phyloP scores from a whole-genome alignment of 192 early-diverging fungal species.

The Coemansia sp. region DNA sequence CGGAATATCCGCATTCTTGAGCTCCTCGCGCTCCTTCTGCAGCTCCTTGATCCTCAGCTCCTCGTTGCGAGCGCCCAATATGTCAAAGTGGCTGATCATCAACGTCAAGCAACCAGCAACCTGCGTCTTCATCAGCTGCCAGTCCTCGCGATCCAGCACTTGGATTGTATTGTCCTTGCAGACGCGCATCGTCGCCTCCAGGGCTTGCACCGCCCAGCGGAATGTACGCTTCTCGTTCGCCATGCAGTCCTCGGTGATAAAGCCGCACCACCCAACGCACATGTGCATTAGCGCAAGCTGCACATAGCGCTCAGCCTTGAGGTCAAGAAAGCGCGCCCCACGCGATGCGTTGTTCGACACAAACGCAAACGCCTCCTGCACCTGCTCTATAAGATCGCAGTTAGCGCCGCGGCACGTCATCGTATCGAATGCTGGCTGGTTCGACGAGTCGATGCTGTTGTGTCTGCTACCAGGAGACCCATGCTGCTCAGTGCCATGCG shows the following conservation, averaged over 20 bases:
- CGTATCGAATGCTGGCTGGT: not conserved
- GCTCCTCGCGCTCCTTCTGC: slow-evolving; percentile 23
- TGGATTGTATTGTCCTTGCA: slow-evolving; percentile 72
- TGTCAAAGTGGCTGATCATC: slow-evolving; percentile 80
- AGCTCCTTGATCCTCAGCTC: slow-evolving; percentile 28
- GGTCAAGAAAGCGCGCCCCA: slow-evolving; percentile 60
- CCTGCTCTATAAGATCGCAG: slow-evolving; percentile 47
- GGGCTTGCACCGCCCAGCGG: slow-evolving; percentile 80
- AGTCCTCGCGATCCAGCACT: slow-evolving; percentile 68
- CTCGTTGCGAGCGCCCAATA: slow-evolving; percentile 62
- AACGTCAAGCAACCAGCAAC: slow-evolving; percentile 79
- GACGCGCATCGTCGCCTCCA: slow-evolving; percentile 80
- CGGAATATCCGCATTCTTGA: too few species aligned
- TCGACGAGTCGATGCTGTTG: slow-evolving; percentile 5
- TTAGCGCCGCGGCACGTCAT: slow-evolving; percentile 23
- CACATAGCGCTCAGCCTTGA: slow-evolving; percentile 58
- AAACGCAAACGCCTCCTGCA: slow-evolving; percentile 52
- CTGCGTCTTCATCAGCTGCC: slow-evolving; percentile 65
- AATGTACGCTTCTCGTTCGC: slow-evolving; percentile 78
- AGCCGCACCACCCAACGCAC: slow-evolving; percentile 85
- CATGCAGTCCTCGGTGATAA: slow-evolving; percentile 80
- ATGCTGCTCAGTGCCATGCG: not conserved
- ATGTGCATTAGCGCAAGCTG: slow-evolving; percentile 69
- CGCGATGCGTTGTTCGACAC: slow-evolving; percentile 63
- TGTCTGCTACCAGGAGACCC: not conserved